Evolutionary conservation across 768 basidiomycete genomes (phyloP).

Genomic region (Astraeus odoratus): DNA sequence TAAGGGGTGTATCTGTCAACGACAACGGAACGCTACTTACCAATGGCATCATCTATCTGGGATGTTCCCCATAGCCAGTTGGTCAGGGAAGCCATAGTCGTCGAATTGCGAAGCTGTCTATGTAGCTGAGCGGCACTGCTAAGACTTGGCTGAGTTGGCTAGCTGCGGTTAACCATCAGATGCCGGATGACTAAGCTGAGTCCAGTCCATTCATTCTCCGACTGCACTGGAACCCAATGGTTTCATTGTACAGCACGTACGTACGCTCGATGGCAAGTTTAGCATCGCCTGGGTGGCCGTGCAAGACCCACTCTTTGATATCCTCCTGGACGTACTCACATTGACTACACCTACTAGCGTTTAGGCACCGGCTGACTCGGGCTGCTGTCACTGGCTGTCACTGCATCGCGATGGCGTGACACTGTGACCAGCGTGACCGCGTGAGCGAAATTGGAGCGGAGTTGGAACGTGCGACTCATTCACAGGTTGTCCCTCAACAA

Average conservation of each 20-base stretch:
- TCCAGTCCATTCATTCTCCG: slow-evolving; percentile 19
- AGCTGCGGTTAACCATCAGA: slow-evolving; percentile 11
- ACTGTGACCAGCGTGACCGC: slow-evolving; percentile 19
- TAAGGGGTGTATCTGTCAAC: too few relatives aligned
- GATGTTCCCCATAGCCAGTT: slow-evolving; percentile 78
- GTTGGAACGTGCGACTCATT: slow-evolving; percentile 25
- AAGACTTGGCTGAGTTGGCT: background rate
- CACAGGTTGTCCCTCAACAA: slow-evolving; percentile 29
- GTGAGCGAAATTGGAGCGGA: slow-evolving; percentile 27
- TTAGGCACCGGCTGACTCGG: too few relatives aligned
- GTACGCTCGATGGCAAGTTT: too few relatives aligned
- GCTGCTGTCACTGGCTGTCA: too few relatives aligned
- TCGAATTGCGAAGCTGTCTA: too few relatives aligned
- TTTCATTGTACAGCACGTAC: too few relatives aligned
- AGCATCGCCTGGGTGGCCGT: background rate
- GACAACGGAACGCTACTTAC: too few relatives aligned
- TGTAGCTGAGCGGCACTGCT: too few relatives aligned
- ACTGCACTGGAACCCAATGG: too few relatives aligned
- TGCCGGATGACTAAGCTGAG: slow-evolving; percentile 13
- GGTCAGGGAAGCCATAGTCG: slow-evolving; percentile 51
- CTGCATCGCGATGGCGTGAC: too few relatives aligned
- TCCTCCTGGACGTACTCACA: background rate
- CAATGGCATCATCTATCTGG: slow-evolving; percentile 77
- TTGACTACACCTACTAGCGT: background rate
- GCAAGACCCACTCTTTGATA: background rate